Evolutionary conservation across 169 alveolate genomes (phyloP).

Genomic region (Theileria orientalis): DNA sequence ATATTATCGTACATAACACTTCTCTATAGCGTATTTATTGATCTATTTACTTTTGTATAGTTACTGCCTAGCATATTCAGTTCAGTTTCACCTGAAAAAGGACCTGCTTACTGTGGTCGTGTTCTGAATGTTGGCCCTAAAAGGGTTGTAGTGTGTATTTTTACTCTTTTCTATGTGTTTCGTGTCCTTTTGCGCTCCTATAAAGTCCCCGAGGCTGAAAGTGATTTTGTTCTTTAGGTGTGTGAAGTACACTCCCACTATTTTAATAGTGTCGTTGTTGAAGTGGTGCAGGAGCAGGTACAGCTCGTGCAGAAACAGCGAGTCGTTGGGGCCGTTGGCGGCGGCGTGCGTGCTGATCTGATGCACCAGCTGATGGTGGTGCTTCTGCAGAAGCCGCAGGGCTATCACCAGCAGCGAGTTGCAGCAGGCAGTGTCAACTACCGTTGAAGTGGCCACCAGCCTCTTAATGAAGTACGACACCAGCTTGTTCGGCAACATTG

Average conservation of each 20-base stretch:
- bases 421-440: conserved; percentile 16
- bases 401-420: conserved; percentile 39
- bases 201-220: conserved; percentile 39
- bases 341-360: conserved; percentile 11
- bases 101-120: background rate
- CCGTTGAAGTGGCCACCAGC: conserved; percentile 26
- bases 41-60: background rate
- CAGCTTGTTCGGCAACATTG: conserved; percentile 40
- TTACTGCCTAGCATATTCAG: background rate
- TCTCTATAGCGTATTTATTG: background rate
- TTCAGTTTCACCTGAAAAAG: background rate
- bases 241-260: conserved; percentile 43
- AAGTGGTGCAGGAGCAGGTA: conserved; percentile 48
- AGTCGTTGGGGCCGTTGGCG: background rate
- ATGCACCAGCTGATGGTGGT: conserved; percentile 18
- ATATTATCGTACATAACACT: background rate
- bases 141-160: background rate
- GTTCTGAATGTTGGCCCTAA: background rate
- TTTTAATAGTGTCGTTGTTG: conserved; percentile 48
- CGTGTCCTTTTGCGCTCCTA: conserved; percentile 1
- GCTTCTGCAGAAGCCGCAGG: conserved; percentile 25
- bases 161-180: conserved; percentile 1
- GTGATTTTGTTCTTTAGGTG: conserved; percentile 22
- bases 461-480: conserved; percentile 46
- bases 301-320: conserved; percentile 32